phyloP scores from a whole-genome alignment of 2,329 filamentous ascomycete species.

The Tolypocladium nubicola region DNA sequence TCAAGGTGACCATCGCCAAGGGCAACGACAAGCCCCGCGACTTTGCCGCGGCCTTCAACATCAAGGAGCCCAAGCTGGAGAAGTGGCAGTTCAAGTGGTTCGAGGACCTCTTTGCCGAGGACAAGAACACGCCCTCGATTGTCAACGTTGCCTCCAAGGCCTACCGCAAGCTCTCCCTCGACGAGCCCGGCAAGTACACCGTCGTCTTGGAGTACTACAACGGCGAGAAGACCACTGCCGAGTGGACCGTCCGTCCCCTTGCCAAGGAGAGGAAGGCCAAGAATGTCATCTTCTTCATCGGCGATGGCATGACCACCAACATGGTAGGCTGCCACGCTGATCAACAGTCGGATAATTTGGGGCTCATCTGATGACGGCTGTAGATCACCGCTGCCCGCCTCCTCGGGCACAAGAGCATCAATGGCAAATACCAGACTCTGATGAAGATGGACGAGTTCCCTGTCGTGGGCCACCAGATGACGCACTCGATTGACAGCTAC shows the following conservation, averaged over 20 bases:
- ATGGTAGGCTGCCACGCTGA: conserved; percentile 31
- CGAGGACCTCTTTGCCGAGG: conserved; percentile 71
- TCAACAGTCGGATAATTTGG: neutral
- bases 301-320: conserved; percentile 63
- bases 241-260: conserved; percentile 67
- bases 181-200: conserved; percentile 70
- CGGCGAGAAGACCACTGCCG: conserved; percentile 58
- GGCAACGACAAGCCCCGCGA: conserved; percentile 41
- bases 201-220: conserved; percentile 69
- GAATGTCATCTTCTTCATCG: conserved; percentile 80
- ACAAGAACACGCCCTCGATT: conserved; percentile 55
- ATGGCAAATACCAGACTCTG: conserved; percentile 69
- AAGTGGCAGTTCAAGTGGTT: conserved; percentile 79
- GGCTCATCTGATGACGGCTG: conserved; percentile 3
- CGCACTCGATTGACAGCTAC: conserved; percentile 74
- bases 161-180: conserved; percentile 64
- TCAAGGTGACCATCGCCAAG: conserved; percentile 65
- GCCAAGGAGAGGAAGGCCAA: conserved; percentile 63
- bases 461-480: conserved; percentile 81
- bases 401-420: conserved; percentile 72
- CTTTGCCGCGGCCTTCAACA: conserved; percentile 57
- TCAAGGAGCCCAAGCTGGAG: conserved; percentile 62
- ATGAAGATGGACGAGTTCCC: conserved; percentile 78
- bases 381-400: conserved; percentile 66
- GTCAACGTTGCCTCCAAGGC: conserved; percentile 75